Evolutionary conservation across 345 rosid genomes (phyloP), one percentile per base, ranked within the genome.

Genomic region (Abelmoschus esculentus): DNA sequence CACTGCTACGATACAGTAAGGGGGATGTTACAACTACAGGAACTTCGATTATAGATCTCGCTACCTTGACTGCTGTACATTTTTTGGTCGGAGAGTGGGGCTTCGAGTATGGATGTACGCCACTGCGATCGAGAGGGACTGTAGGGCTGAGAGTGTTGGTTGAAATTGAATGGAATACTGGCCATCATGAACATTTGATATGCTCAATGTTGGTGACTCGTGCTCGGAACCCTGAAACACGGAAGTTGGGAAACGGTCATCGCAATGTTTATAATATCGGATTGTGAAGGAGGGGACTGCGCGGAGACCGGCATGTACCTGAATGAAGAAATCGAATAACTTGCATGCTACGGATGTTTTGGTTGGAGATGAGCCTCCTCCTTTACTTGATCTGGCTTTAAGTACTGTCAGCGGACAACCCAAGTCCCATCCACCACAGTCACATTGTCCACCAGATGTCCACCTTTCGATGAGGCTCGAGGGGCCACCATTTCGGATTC

Each of bases 381-480:
- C 83, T 74, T 76, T 73, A 42, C 73, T 74, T 63, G 85, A 69
- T 68, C 78, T 76, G 61, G 86, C 80, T 67, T 79, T 75, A 67
- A 90, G 84, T 60, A 91, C 52, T 0, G 85, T 85, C 52, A 91
- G 70, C 0, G 93, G 86, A 68, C 99, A 95, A 15, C 96, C 96
- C 40, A 95, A 70, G 74, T 95, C 99, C 99, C 99, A 95, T 49
- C 99, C 99, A 72, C 96, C 93, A 57, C 99, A 91, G 63, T 95
- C 97, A 58, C 97, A 93, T 75, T 71, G 74, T 61, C 97, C 97
- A 55, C 93, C 96, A 3, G 96, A 88, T 77, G 71, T 85, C 97
- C 97, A 95, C 79, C 99, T 88, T 55, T 87, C 85, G 49, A 86
- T 64, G 72, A 95, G 87, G 66, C 88, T 81, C 5, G 91, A 86